Evolutionary conservation across 805 yeast species (phyloP), one percentile per base, ranked within the genome.

Genomic region (Priceomyces melissophilus): DNA sequence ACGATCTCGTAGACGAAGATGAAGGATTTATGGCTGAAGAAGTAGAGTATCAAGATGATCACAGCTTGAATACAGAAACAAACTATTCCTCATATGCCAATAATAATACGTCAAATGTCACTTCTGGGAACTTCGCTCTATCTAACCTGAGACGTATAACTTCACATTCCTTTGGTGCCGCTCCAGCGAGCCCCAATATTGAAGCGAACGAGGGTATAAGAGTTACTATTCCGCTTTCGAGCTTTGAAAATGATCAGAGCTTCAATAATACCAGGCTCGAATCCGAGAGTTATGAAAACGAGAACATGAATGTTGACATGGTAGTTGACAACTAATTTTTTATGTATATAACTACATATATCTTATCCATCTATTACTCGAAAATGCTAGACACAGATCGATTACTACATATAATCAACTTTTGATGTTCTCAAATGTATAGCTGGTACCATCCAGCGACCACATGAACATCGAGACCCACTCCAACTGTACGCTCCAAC

Each of bases 401-500:
- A 20, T 20, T 20, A 20, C 8, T 4, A 60, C 39, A 81, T 70
- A 44, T 79, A 78, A 57, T 91, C 97, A 4, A 87, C 91, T 58
- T 87, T 86, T 5, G 89, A 84, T 23, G 81, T 70, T 59, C 82
- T 89, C 41, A 93, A 61, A 58, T 86, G 87, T 44, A 93, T 75
- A 1, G 95, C 95, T 0, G 99, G 99, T 8, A 87, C 76, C 73
- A 91, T 82, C 99, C 99, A 93, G 52, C 79, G 80, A 2, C 97
- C 97, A 61, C 99, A 93, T 43, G 93, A 80, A 61, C 99, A 93
- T 52, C 95, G 69, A 2, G 91, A 80, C 0, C 99, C 99, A 54
- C 82, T 86, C 99, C 99, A 93, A 46, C 82, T 79, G 59, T 89
- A 93, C 0, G 87, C 89, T 10, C 99, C 99, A 2, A 93, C 78